Conservation (phyloP, 352 stramenopile species). For the Aphanomyces cochlioides region DNA sequence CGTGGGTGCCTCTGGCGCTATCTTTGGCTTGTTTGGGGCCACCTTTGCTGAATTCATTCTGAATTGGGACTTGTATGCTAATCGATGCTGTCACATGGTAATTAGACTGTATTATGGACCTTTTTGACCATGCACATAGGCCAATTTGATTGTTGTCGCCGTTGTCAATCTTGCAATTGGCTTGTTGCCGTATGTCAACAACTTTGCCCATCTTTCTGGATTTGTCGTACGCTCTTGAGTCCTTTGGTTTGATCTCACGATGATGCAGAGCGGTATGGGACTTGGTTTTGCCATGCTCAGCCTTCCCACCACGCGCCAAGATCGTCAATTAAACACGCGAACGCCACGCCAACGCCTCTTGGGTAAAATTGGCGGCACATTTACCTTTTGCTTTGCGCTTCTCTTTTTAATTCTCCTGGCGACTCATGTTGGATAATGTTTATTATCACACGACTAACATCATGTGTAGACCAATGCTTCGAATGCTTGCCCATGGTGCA, state of each 20-base stretch:
- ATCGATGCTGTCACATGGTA: constrained; percentile 35
- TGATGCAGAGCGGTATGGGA: constrained; percentile 15
- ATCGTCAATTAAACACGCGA: constrained; percentile 22
- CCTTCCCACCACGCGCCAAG: constrained; percentile 15
- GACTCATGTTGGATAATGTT: constrained; percentile 7
- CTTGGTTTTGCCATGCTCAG: constrained; percentile 27
- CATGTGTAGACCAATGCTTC: constrained; percentile 16
- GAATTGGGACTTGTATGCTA: constrained; percentile 60
- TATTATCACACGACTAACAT: not conserved
- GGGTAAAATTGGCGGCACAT: constrained; percentile 8
- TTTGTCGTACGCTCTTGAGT: constrained; percentile 36
- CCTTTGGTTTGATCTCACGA: not conserved
- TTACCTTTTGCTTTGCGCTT: constrained; percentile 20
- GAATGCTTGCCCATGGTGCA: constrained; percentile 25
- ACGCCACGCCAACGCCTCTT: constrained; percentile 18
- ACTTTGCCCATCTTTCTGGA: constrained; percentile 70
- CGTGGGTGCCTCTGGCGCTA: constrained; percentile 61
- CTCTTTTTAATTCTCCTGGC: constrained; percentile 20
- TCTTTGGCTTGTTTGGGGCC: constrained; percentile 65
- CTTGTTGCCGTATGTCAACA: constrained; percentile 69
- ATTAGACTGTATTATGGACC: constrained; percentile 35
- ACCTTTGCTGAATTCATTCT: constrained; percentile 64
- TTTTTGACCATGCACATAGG: constrained; percentile 26
- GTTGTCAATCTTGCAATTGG: constrained; percentile 57
- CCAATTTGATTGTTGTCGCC: constrained; percentile 48